phyloP scores from a whole-genome alignment of 768 basidiomycete genomes.

The Tricholoma flavovirens region DNA sequence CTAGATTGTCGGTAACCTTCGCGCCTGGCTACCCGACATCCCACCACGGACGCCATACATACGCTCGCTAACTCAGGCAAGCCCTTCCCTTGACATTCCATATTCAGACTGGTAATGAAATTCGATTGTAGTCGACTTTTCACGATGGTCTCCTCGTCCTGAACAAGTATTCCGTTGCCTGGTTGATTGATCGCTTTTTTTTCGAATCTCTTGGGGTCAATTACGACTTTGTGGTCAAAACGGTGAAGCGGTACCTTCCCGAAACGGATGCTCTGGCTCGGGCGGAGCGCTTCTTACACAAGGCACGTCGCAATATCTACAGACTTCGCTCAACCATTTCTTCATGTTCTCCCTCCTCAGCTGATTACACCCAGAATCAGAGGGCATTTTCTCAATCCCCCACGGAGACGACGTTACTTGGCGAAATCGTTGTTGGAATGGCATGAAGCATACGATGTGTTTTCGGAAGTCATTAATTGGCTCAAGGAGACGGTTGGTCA shows the following conservation, averaged over 20 bases:
- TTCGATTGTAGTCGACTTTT: slow-evolving; percentile 42
- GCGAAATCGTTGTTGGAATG: slow-evolving; percentile 60
- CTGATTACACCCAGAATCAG: slow-evolving; percentile 52
- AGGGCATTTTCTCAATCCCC: slow-evolving; percentile 63
- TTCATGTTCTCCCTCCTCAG: slow-evolving; percentile 28
- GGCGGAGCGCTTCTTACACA: slow-evolving; percentile 36
- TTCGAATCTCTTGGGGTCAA: slow-evolving; percentile 53
- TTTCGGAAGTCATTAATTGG: slow-evolving; percentile 27
- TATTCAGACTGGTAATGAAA: slow-evolving; percentile 1
- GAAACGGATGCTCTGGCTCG: slow-evolving; percentile 32
- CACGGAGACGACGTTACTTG: slow-evolving; percentile 58
- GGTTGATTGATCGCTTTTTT: slow-evolving; percentile 63
- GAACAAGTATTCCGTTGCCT: slow-evolving; percentile 41
- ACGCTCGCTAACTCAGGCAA: slow-evolving; percentile 60
- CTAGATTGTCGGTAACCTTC: slow-evolving; percentile 44
- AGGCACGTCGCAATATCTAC: slow-evolving; percentile 25
- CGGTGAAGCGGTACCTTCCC: slow-evolving; percentile 27
- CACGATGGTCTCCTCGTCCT: slow-evolving; percentile 53
- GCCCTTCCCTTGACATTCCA: slow-evolving; percentile 6
- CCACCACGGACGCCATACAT: slow-evolving; percentile 47
- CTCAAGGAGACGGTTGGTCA: slow-evolving; percentile 26
- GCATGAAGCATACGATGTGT: slow-evolving; percentile 55
- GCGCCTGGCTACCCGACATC: slow-evolving; percentile 39
- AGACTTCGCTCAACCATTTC: slow-evolving; percentile 4
- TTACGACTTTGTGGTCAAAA: slow-evolving; percentile 40